phyloP scores from a whole-genome alignment of 495 filamentous ascomycete genomes.

The Pyronema domesticum region DNA sequence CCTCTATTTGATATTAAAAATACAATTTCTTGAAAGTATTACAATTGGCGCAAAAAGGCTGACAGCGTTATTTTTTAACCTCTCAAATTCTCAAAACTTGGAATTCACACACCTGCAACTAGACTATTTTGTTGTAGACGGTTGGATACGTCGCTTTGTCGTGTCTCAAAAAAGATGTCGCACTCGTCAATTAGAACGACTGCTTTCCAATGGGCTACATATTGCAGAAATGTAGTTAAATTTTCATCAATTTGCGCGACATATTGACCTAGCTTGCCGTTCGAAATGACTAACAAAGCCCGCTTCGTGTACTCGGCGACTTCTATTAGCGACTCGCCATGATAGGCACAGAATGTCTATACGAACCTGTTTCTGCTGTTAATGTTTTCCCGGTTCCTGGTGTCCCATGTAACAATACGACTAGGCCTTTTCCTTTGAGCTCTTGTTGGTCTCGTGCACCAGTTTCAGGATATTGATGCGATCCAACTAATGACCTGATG shows the following conservation, averaged over 20 bases:
- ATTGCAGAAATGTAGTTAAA: slow-evolving; percentile 34
- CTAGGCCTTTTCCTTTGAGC: slow-evolving; percentile 9
- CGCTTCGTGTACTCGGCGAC: slow-evolving; percentile 10
- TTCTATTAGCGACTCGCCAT: too few species aligned
- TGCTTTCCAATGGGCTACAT: slow-evolving; percentile 33
- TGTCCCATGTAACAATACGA: slow-evolving; percentile 6
- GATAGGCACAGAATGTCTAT: too few species aligned
- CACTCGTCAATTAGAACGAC: slow-evolving; percentile 41
- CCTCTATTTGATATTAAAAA: slow-evolving; percentile 39
- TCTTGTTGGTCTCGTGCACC: background rate
- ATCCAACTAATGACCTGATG: background rate
- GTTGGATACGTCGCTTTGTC: slow-evolving; percentile 25
- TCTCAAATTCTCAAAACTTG: background rate
- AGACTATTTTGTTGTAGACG: slow-evolving; percentile 35
- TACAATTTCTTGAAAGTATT: slow-evolving; percentile 36
- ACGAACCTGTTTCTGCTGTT: slow-evolving; percentile 4
- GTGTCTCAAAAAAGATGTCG: slow-evolving; percentile 38
- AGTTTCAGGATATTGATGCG: background rate
- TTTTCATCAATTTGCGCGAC: slow-evolving; percentile 33
- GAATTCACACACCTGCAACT: slow-evolving; percentile 24
- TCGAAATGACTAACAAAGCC: slow-evolving; percentile 36
- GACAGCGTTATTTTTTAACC: background rate
- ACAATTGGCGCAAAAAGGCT: slow-evolving; percentile 35
- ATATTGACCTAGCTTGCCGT: slow-evolving; percentile 37
- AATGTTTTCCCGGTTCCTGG: slow-evolving; percentile 9